phyloP scores from a whole-genome alignment of 805 yeast species.

The Jamesozyma lodderae region DNA sequence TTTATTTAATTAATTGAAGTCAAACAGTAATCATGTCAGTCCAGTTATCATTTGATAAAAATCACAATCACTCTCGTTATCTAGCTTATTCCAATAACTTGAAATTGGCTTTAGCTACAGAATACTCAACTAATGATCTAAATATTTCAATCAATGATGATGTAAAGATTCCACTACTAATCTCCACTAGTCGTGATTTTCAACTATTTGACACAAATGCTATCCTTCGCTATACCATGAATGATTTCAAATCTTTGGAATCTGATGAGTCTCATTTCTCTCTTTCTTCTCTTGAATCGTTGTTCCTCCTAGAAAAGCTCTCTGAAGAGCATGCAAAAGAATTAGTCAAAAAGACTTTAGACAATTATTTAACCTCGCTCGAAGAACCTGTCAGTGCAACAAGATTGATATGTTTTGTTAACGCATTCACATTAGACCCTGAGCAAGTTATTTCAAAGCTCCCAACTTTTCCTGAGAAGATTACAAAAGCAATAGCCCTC shows the following conservation, averaged over 20 bases:
- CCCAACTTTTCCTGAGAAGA: slow-evolving; percentile 23
- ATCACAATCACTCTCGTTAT: slow-evolving; percentile 11
- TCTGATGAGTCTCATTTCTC: slow-evolving; percentile 27
- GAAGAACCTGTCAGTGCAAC: slow-evolving; percentile 36
- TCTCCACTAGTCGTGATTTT: slow-evolving; percentile 20
- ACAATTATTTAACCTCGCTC: slow-evolving; percentile 20
- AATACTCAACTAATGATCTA: slow-evolving; percentile 16
- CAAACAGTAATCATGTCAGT: slow-evolving; percentile 11
- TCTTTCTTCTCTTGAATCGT: slow-evolving; percentile 18
- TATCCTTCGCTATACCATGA: slow-evolving; percentile 51
- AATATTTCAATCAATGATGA: slow-evolving; percentile 14
- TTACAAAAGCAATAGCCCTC: slow-evolving; percentile 37
- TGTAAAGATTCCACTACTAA: slow-evolving; percentile 22
- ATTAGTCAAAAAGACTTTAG: slow-evolving; percentile 32
- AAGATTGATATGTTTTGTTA: slow-evolving; percentile 50
- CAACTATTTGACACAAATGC: slow-evolving; percentile 59
- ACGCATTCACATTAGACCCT: slow-evolving; percentile 40
- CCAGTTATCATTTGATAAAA: slow-evolving; percentile 21
- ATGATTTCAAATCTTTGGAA: slow-evolving; percentile 35
- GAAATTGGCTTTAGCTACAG: slow-evolving; percentile 24
- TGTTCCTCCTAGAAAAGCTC: slow-evolving; percentile 11
- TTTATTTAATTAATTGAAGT: background rate
- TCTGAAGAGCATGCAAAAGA: slow-evolving; percentile 36
- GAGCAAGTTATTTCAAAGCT: slow-evolving; percentile 22
- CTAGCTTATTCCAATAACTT: slow-evolving; percentile 23